A percentile compares a stretch with the other conserved stretches of the same genome.
Conservation (phyloP, 495 filamentous ascomycete species). For the Delitschia confertaspora region DNA sequence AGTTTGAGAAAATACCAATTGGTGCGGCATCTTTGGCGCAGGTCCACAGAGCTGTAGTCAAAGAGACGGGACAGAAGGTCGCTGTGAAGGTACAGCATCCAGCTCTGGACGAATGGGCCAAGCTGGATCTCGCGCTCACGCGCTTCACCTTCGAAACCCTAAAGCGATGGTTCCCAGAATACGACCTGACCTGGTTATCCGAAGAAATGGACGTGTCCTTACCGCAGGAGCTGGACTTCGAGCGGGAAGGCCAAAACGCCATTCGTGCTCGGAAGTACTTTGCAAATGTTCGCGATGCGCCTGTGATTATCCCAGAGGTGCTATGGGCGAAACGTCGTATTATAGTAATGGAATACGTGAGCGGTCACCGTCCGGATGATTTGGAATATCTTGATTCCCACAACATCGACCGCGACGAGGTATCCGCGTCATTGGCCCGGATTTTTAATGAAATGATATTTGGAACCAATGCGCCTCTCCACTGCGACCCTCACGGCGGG, state of each 20-base stretch:
- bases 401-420: slow-evolving; percentile 88
- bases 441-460: slow-evolving; percentile 99
- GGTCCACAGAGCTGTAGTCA: slow-evolving; percentile 83
- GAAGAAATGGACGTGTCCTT: slow-evolving; percentile 86
- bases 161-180: slow-evolving; percentile 91
- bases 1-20: slow-evolving; percentile 70
- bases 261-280: slow-evolving; percentile 71
- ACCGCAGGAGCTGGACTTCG: slow-evolving; percentile 86
- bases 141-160: slow-evolving; percentile 80
- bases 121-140: slow-evolving; percentile 79
- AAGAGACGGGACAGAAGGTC: slow-evolving; percentile 77
- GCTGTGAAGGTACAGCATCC: slow-evolving; percentile 98
- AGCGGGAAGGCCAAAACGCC: slow-evolving; percentile 81
- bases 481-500: slow-evolving; percentile 96
- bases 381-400: slow-evolving; percentile 76
- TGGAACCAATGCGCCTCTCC: slow-evolving; percentile 75
- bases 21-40: slow-evolving; percentile 93
- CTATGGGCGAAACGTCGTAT: slow-evolving; percentile 85
- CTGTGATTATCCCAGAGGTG: slow-evolving; percentile 82
- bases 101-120: slow-evolving; percentile 79
- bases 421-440: slow-evolving; percentile 79
- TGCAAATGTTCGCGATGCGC: slow-evolving; percentile 53
- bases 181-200: slow-evolving; percentile 92
- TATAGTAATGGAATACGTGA: slow-evolving; percentile 89
- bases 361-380: slow-evolving; percentile 83